Conservation (phyloP, 495 filamentous ascomycete species). For the Talaromyces trachyspermus region DNA sequence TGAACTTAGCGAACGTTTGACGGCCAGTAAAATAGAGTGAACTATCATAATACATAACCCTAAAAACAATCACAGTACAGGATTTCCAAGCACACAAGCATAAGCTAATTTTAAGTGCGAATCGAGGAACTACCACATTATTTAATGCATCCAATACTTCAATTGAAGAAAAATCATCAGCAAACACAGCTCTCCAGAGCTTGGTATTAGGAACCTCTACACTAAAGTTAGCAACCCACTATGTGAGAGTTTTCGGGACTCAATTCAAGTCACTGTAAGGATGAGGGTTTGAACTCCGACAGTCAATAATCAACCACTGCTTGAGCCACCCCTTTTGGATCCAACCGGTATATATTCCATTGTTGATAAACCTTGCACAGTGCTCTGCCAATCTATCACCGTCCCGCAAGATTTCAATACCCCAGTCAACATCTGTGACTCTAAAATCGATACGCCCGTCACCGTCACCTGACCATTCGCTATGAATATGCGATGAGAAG, state of each 20-base stretch:
- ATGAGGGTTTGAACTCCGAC: conserved; percentile 1
- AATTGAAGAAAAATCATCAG: conserved; percentile 4
- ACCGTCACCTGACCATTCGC: conserved; percentile 11
- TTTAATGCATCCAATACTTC: conserved; percentile 4
- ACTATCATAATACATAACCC: background rate
- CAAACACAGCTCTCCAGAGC: conserved; percentile 10
- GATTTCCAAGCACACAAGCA: background rate
- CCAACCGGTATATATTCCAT: conserved; percentile 9
- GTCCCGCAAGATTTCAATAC: conserved; percentile 12
- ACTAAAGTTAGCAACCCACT: background rate
- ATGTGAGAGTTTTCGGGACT: background rate
- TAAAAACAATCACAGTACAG: background rate
- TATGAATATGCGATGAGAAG: background rate
- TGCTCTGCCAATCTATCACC: conserved; percentile 7
- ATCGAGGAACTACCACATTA: conserved; percentile 1
- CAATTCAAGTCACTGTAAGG: conserved; percentile 4
- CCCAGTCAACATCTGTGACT: conserved; percentile 10
- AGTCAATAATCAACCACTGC: conserved; percentile 11
- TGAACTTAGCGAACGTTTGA: too few species aligned
- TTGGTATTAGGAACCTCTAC: conserved; percentile 9
- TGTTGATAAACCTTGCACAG: conserved; percentile 7
- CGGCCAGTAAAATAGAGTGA: too few species aligned
- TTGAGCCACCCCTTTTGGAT: conserved; percentile 3
- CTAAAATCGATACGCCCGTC: conserved; percentile 11
- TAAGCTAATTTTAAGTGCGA: background rate